Evolutionary conservation across 1,284 basidiomycete species (phyloP).

Genomic region (Ceratobasidium papillatum): DNA sequence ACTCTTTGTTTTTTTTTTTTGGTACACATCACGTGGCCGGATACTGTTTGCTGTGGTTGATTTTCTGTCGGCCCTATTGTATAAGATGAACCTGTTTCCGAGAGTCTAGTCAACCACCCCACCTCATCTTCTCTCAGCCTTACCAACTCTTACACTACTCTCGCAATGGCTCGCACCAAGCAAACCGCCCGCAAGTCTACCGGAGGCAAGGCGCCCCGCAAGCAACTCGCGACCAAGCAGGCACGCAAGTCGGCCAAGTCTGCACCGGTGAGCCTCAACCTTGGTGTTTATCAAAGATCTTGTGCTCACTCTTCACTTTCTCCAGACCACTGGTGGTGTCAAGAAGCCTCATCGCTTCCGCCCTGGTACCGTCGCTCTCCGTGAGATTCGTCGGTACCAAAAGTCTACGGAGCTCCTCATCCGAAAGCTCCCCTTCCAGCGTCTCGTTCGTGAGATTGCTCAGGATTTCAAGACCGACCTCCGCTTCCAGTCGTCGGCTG

Average conservation of each 20-base stretch:
- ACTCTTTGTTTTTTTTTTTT: neutral
- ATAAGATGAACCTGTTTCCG: conserved; percentile 10
- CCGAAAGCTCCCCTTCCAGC: conserved; percentile 79
- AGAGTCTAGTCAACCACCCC: neutral
- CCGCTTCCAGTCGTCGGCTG: conserved; percentile 84
- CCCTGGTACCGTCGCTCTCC: conserved; percentile 79
- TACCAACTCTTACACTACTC: conserved; percentile 9
- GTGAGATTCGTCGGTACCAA: conserved; percentile 86
- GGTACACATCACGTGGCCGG: neutral
- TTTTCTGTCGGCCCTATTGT: neutral
- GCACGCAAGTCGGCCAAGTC: conserved; percentile 49
- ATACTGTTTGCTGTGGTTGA: conserved; percentile 23
- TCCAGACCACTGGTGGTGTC: conserved; percentile 66
- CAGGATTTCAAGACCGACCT: conserved; percentile 68
- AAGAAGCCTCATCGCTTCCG: conserved; percentile 80
- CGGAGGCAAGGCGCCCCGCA: conserved; percentile 63
- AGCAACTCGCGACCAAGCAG: conserved; percentile 57
- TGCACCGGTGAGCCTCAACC: conserved; percentile 29
- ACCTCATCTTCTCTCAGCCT: neutral
- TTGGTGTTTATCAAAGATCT: neutral
- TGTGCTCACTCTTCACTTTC: conserved; percentile 49
- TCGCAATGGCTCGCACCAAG: conserved; percentile 55
- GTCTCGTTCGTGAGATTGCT: conserved; percentile 74
- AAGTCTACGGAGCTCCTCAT: conserved; percentile 82
- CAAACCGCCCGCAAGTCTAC: conserved; percentile 74